These are phyloP conservation scores for Cubamyces sp. DNA, from an alignment of 768 basidiomycete genomes.

Conservation along the genomic window DNA sequence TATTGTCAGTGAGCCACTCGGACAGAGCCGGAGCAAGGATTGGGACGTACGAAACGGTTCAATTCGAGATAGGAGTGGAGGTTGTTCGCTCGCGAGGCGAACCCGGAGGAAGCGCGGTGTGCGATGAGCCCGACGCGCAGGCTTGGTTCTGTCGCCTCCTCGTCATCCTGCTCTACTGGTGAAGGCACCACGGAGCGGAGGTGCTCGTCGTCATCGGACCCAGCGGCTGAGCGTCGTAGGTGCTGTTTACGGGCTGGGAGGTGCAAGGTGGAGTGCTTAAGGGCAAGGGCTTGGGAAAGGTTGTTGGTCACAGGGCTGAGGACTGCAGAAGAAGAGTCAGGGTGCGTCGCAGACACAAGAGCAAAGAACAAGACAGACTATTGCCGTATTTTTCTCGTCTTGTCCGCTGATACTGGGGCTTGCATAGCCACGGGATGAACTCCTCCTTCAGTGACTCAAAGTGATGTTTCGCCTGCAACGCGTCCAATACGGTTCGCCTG, in stretches of 20 bases:
- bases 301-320: constrained; percentile 49
- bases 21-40: not conserved
- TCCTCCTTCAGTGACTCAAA: constrained; percentile 88
- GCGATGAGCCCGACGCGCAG: constrained; percentile 69
- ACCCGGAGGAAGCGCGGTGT: constrained; percentile 55
- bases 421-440: constrained; percentile 91
- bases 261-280: constrained; percentile 63
- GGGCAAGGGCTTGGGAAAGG: constrained; percentile 52
- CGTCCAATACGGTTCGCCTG: constrained; percentile 71
- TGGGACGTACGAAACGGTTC: constrained; percentile 68
- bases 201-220: constrained; percentile 29
- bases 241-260: constrained; percentile 14
- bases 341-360: not conserved
- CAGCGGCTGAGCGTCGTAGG: constrained; percentile 23
- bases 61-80: constrained; percentile 77
- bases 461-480: constrained; percentile 66
- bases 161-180: constrained; percentile 44
- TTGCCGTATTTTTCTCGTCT: constrained; percentile 62
- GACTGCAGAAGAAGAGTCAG: constrained; percentile 37
- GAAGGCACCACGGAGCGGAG: constrained; percentile 48
- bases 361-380: constrained; percentile 42
- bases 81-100: constrained; percentile 75
- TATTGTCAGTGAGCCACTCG: not conserved
- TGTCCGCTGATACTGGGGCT: constrained; percentile 72
- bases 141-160: constrained; percentile 43